Percentiles rank a stretch among this genome's conserved stretches.
These are phyloP conservation scores for Mycosphaerella sp. DNA, from an alignment of 2,329 filamentous ascomycete genomes.

Conservation along the genomic window DNA sequence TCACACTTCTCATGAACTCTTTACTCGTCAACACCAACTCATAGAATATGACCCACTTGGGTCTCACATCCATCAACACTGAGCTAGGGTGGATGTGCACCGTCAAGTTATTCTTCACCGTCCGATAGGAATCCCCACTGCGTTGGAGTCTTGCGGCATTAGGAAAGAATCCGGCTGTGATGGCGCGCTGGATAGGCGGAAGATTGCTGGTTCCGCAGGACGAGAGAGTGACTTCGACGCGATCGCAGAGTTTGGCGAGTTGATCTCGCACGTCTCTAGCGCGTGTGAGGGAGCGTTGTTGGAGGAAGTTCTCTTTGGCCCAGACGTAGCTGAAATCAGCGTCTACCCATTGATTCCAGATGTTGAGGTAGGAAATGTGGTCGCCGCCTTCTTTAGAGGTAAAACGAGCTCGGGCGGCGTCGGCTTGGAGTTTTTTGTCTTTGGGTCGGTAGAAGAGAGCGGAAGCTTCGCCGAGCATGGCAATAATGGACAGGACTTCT, in stretches of 20 bases:
- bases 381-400: constrained; percentile 88
- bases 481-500: constrained; percentile 86
- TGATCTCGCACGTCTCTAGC: constrained; percentile 91
- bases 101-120: constrained; percentile 81
- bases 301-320: constrained; percentile 88
- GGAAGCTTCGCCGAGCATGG: constrained; percentile 84
- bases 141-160: constrained; percentile 81
- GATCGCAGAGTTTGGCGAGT: constrained; percentile 83
- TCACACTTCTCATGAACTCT: constrained; percentile 85
- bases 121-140: constrained; percentile 81
- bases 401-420: constrained; percentile 82
- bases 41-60: constrained; percentile 83
- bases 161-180: constrained; percentile 89
- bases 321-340: constrained; percentile 82
- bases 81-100: constrained; percentile 89
- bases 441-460: constrained; percentile 92
- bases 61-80: constrained; percentile 71
- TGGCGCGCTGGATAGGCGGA: constrained; percentile 74
- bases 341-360: constrained; percentile 95
- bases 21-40: constrained; percentile 77
- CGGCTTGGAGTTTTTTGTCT: constrained; percentile 94
- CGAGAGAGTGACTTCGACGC: constrained; percentile 71
- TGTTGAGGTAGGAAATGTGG: constrained; percentile 78
- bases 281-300: constrained; percentile 80
- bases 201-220: constrained; percentile 65